These are phyloP conservation scores for Pleochaeta shiraiana DNA, from an alignment of 2,329 filamentous ascomycete species.

Conservation along the genomic window DNA sequence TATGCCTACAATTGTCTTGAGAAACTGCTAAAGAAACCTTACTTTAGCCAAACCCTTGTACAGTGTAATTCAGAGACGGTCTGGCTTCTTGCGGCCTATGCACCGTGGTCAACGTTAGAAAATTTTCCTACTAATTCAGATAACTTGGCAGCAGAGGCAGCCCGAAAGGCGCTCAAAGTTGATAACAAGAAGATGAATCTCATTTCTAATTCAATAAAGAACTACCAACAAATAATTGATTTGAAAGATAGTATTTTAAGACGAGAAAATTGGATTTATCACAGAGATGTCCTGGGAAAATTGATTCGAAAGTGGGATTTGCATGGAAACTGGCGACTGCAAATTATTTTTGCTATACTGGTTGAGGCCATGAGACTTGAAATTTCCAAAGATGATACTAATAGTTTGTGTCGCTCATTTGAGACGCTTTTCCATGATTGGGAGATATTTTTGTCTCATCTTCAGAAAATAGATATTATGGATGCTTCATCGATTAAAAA, in stretches of 20 bases:
- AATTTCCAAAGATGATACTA: background rate
- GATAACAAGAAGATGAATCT: constrained; percentile 55
- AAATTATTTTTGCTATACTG: constrained; percentile 45
- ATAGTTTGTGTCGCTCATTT: constrained; percentile 10
- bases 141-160: constrained; percentile 35
- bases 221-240: constrained; percentile 38
- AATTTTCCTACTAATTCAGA: constrained; percentile 20
- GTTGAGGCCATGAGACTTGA: constrained; percentile 29
- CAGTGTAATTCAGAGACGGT: constrained; percentile 41
- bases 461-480: constrained; percentile 31
- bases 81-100: constrained; percentile 56
- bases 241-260: constrained; percentile 34
- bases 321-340: constrained; percentile 43
- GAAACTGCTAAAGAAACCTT: constrained; percentile 25
- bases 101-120: constrained; percentile 43
- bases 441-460: constrained; percentile 33
- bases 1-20: constrained; percentile 41
- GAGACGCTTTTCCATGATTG: constrained; percentile 26
- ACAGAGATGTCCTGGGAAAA: constrained; percentile 50
- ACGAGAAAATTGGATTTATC: constrained; percentile 23
- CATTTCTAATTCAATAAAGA: constrained; percentile 38
- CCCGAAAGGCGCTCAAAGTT: constrained; percentile 56
- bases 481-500: constrained; percentile 35
- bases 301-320: constrained; percentile 49
- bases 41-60: constrained; percentile 33